A percentile compares a stretch with the other conserved stretches of the same genome.
These are phyloP conservation scores for Claviceps capensis DNA, from an alignment of 2,329 filamentous ascomycete genomes.

Conservation along the genomic window DNA sequence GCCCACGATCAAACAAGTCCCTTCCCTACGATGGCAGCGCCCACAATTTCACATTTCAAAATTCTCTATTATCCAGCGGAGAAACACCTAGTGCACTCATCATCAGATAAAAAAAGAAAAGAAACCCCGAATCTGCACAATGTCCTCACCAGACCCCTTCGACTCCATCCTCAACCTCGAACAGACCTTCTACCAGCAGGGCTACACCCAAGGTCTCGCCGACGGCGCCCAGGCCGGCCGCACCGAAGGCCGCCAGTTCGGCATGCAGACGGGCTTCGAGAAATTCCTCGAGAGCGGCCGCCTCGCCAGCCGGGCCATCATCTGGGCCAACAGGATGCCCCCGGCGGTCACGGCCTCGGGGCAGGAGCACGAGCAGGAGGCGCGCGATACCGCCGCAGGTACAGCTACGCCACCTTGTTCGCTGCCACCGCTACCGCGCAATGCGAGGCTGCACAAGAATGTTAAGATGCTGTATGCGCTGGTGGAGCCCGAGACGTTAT, in stretches of 20 bases:
- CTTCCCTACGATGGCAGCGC: no score
- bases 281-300: conserved; percentile 75
- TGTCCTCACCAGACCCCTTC: conserved; percentile 32
- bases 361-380: no score
- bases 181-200: conserved; percentile 65
- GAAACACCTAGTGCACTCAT: no score
- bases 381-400: background rate
- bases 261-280: conserved; percentile 83
- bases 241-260: conserved; percentile 80
- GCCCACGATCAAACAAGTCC: no score
- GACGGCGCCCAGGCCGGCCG: conserved; percentile 70
- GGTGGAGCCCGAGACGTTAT: conserved; percentile 63
- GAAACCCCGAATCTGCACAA: background rate
- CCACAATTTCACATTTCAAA: no score
- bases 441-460: conserved; percentile 62
- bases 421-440: conserved; percentile 35
- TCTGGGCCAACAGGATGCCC: conserved; percentile 68
- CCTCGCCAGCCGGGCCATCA: conserved; percentile 60
- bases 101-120: background rate
- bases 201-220: conserved; percentile 58
- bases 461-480: conserved; percentile 61
- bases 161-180: conserved; percentile 47
- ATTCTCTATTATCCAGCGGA: background rate
- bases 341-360: background rate
- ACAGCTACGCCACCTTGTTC: conserved; percentile 7